Conservation (phyloP, 257 asterid species). For the Datura wrightii region DNA sequence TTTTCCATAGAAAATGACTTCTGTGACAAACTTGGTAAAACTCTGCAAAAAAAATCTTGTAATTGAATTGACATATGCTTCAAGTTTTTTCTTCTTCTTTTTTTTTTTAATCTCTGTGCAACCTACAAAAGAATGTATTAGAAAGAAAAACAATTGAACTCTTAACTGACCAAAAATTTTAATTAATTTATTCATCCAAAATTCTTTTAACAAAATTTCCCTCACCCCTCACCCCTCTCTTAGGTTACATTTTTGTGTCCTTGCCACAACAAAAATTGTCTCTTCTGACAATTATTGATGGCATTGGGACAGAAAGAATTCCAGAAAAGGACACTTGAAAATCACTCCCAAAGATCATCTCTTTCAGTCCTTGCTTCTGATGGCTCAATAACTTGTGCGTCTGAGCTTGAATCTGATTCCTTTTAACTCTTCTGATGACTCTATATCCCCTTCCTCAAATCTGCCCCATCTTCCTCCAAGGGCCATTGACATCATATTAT, state of each 20-base stretch:
- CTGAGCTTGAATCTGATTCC: constrained; percentile 33
- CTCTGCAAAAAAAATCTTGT: too few species aligned
- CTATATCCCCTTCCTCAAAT: constrained; percentile 51
- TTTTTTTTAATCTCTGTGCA: too few species aligned
- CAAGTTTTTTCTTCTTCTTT: too few species aligned
- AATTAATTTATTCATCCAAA: not conserved
- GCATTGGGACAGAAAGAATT: not conserved
- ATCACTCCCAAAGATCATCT: not conserved
- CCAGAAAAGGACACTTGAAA: not conserved
- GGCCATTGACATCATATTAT: constrained; percentile 98
- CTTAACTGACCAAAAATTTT: not conserved
- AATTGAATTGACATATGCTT: too few species aligned
- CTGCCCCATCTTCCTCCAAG: constrained; percentile 98
- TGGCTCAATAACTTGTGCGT: constrained; percentile 65
- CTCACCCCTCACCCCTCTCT: not conserved
- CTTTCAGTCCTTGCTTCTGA: constrained; percentile 85
- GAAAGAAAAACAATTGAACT: not conserved
- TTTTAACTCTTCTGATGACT: constrained; percentile 28
- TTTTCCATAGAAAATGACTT: too few species aligned
- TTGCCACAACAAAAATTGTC: not conserved
- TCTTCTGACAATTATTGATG: not conserved
- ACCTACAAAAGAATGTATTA: not conserved
- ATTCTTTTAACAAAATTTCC: not conserved
- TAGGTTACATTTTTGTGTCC: not conserved
- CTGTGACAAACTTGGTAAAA: too few species aligned